Conservation (phyloP, 371 early-diverging fungal species). For the Lichtheimia ornata region DNA sequence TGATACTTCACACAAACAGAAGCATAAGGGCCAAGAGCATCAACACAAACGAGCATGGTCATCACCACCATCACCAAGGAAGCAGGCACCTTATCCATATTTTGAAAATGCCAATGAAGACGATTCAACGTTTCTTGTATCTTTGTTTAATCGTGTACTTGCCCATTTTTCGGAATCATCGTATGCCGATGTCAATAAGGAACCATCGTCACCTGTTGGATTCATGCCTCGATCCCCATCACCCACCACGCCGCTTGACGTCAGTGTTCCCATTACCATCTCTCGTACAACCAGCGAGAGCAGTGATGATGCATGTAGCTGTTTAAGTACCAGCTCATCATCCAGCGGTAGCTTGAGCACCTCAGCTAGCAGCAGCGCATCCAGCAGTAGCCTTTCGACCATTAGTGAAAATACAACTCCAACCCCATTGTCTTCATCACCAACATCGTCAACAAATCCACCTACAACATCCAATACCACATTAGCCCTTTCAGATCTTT, state of each 20-base stretch:
- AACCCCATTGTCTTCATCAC: constrained; percentile 3
- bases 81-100: constrained; percentile 11
- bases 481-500: constrained; percentile 25
- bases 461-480: not conserved
- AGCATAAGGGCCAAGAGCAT: too few relatives aligned
- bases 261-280: constrained; percentile 12
- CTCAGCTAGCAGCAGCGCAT: constrained; percentile 1
- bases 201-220: constrained; percentile 15
- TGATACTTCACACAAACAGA: too few relatives aligned
- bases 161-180: not conserved
- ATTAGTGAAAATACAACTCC: too few relatives aligned
- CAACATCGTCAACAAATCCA: not conserved
- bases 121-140: too few relatives aligned
- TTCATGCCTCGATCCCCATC: constrained; percentile 23
- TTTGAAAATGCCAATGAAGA: constrained; percentile 4
- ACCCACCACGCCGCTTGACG: constrained; percentile 17
- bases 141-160: not conserved
- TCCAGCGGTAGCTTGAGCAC: constrained; percentile 8
- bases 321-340: constrained; percentile 16
- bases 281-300: not conserved
- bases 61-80: too few relatives aligned
- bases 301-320: constrained; percentile 21
- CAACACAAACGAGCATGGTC: too few relatives aligned
- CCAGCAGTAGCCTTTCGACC: constrained; percentile 4
- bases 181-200: not conserved